A percentile compares a stretch with the other conserved stretches of the same genome.
Evolutionary conservation across 176 grass and related monocot species (phyloP).

Genomic region (Miscanthus lutarioriparius): DNA sequence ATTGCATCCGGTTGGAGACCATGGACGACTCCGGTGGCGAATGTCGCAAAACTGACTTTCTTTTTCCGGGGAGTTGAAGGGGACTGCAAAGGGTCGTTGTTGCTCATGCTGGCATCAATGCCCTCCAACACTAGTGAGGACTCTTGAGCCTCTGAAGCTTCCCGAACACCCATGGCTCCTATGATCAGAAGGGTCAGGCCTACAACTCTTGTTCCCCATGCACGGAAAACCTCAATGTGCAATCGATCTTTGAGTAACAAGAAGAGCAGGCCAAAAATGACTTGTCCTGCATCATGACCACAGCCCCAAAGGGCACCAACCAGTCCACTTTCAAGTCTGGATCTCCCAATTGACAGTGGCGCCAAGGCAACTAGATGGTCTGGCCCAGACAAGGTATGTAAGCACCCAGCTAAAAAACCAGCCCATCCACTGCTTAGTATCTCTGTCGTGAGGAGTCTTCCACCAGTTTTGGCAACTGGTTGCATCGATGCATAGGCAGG

Average conservation of each 20-base stretch:
- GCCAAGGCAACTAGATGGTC: slow-evolving; percentile 97
- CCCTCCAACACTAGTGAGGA: slow-evolving; percentile 57
- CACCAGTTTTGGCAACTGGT: slow-evolving; percentile 47
- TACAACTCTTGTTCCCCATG: slow-evolving; percentile 88
- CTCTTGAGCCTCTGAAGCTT: slow-evolving; percentile 61
- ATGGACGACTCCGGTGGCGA: slow-evolving; percentile 81
- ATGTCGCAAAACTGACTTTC: slow-evolving; percentile 89
- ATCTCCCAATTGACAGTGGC: slow-evolving; percentile 83
- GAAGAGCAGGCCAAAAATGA: slow-evolving; percentile 93
- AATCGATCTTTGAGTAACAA: slow-evolving; percentile 88
- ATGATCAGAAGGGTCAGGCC: slow-evolving; percentile 93
- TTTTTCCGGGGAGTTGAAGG: slow-evolving; percentile 57
- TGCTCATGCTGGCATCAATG: slow-evolving; percentile 32
- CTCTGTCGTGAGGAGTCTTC: slow-evolving; percentile 53
- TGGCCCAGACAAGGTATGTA: slow-evolving; percentile 93
- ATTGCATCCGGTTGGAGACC: slow-evolving; percentile 89
- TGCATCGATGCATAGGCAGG: slow-evolving; percentile 55
- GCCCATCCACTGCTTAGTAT: slow-evolving; percentile 85
- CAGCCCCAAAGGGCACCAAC: slow-evolving; percentile 99
- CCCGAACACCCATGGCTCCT: slow-evolving; percentile 74
- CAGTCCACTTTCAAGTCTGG: slow-evolving; percentile 78
- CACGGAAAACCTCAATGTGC: slow-evolving; percentile 84
- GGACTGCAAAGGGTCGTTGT: slow-evolving; percentile 28
- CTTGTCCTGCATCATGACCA: slow-evolving; percentile 95
- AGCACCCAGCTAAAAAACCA: slow-evolving; percentile 91